Conservation (phyloP, 805 yeast species). For the Lachancea sp. region DNA sequence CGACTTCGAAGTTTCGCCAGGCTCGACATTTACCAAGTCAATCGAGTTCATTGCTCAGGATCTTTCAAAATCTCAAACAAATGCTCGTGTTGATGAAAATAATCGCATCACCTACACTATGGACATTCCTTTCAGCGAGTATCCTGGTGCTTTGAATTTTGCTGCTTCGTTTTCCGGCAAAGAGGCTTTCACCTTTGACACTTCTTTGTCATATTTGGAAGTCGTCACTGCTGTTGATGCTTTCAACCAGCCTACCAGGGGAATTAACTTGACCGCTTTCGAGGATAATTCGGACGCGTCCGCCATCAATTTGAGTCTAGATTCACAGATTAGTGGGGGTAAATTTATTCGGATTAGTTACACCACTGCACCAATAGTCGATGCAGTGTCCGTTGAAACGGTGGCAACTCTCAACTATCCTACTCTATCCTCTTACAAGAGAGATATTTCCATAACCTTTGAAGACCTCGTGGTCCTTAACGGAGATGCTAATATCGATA, state of each 20-base stretch:
- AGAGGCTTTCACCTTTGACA: constrained; percentile 16
- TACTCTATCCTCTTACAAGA: constrained; percentile 7
- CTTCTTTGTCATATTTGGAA: constrained; percentile 17
- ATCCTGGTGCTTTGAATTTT: constrained; percentile 16
- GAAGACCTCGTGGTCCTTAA: constrained; percentile 9
- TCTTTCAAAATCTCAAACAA: constrained; percentile 15
- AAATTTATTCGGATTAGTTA: constrained; percentile 24
- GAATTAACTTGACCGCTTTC: constrained; percentile 22
- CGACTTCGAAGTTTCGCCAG: constrained; percentile 19
- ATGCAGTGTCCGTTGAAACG: constrained; percentile 13
- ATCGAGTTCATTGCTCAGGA: constrained; percentile 20
- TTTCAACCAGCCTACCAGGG: constrained; percentile 22
- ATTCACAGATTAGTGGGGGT: constrained; percentile 27
- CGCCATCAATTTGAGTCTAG: constrained; percentile 15
- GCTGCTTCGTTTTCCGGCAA: constrained; percentile 14
- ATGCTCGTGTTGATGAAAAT: constrained; percentile 22
- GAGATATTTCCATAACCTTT: constrained; percentile 14
- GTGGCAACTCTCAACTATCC: constrained; percentile 13
- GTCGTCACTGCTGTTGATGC: constrained; percentile 21
- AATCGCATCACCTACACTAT: constrained; percentile 27
- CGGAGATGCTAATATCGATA: constrained; percentile 9
- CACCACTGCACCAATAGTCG: constrained; percentile 13
- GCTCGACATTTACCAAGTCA: constrained; percentile 13
- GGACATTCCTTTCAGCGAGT: constrained; percentile 22
- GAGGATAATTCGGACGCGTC: constrained; percentile 22